Percentiles rank a stretch among this genome's conserved stretches.
phyloP scores from a whole-genome alignment of 2,329 filamentous ascomycete genomes.

The Sclerotinia trifoliorum region DNA sequence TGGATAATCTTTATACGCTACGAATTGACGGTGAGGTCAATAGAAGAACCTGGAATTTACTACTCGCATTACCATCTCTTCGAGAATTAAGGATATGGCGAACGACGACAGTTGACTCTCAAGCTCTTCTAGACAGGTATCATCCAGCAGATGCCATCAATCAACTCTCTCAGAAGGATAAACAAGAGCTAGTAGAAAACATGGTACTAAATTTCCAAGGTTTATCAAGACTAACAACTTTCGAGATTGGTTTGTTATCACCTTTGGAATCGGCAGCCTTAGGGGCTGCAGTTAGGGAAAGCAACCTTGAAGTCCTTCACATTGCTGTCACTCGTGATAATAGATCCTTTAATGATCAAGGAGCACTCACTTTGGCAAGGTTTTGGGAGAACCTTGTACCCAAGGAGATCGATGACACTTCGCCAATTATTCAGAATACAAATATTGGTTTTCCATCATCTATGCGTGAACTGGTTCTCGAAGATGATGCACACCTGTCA shows the following conservation, averaged over 20 bases:
- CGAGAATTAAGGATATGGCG: conserved; percentile 23
- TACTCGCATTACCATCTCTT: conserved; percentile 16
- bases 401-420: conserved; percentile 17
- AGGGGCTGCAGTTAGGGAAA: conserved; percentile 16
- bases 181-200: conserved; percentile 4
- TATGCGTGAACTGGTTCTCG: conserved; percentile 20
- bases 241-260: conserved; percentile 23
- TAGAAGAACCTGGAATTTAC: conserved; percentile 16
- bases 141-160: not conserved
- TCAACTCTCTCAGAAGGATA: not conserved
- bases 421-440: conserved; percentile 11
- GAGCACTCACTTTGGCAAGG: conserved; percentile 15
- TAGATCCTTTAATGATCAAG: conserved; percentile 18
- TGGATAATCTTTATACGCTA: conserved; percentile 12
- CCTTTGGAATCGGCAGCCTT: conserved; percentile 22
- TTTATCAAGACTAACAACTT: conserved; percentile 17
- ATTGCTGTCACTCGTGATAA: conserved; percentile 22
- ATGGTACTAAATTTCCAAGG: conserved; percentile 21
- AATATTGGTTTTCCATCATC: conserved; percentile 20
- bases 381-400: conserved; percentile 20
- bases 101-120: conserved; percentile 18
- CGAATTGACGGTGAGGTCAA: conserved; percentile 22
- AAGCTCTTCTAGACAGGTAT: conserved; percentile 13
- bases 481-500: conserved; percentile 23
- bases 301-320: conserved; percentile 21